Conservation (phyloP, 139 green algal genomes). For the Eudorina sp. region DNA sequence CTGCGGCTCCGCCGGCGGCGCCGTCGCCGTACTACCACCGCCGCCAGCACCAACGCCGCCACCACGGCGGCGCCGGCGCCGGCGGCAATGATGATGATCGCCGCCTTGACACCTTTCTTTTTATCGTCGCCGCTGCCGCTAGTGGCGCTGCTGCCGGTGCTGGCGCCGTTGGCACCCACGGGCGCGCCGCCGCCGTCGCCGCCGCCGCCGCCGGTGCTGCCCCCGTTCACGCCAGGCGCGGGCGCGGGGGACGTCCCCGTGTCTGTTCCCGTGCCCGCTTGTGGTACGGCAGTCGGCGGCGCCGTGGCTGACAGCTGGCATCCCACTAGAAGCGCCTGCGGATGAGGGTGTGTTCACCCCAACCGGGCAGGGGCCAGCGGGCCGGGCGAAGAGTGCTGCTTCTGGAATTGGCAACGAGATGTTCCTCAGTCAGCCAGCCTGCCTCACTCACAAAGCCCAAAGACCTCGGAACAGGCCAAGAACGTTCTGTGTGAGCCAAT, state of each 20-base stretch:
- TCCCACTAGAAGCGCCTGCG: neutral
- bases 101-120: neutral
- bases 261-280: no score
- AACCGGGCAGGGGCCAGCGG: no score
- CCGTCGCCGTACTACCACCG: neutral
- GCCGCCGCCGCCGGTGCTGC: neutral
- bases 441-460: no score
- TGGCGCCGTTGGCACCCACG: no score
- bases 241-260: no score
- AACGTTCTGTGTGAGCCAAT: no score
- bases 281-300: neutral
- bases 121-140: conserved; percentile 5
- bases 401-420: no score
- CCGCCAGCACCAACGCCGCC: neutral
- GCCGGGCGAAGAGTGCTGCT: no score
- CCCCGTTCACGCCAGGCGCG: no score
- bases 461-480: no score
- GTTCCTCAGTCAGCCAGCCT: no score
- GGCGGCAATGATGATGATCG: neutral
- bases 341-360: no score
- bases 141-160: neutral
- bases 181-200: neutral
- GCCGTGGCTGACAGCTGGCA: conserved; percentile 2
- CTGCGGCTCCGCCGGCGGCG: neutral
- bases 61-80: neutral